These are phyloP conservation scores for barrel medic (Medicago truncatula) DNA, from an alignment of 306 rosid genomes.

Conservation along the genomic window DNA sequence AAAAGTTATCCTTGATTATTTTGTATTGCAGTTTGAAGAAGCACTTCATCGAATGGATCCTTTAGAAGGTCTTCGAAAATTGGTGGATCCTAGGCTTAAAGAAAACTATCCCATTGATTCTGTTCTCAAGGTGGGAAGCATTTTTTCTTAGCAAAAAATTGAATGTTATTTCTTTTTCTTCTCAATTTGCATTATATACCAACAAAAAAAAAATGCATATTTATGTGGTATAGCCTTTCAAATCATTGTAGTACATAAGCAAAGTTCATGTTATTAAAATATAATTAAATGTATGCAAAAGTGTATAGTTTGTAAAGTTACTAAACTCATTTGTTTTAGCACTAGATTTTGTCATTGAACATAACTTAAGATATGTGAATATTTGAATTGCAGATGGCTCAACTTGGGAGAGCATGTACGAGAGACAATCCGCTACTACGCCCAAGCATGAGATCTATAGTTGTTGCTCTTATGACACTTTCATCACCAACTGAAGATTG, in stretches of 20 bases:
- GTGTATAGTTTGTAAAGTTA: no score
- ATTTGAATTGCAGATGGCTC: slow-evolving; percentile 65
- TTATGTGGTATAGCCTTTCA: no score
- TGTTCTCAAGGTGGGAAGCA: slow-evolving; percentile 65
- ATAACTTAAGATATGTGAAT: background rate
- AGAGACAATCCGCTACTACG: slow-evolving; percentile 79
- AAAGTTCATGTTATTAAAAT: no score
- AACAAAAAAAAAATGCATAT: no score
- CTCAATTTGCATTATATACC: no score
- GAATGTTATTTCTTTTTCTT: no score
- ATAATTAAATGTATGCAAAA: no score
- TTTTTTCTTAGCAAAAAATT: background rate
- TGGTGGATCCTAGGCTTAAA: slow-evolving; percentile 67
- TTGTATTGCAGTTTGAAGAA: slow-evolving; percentile 72
- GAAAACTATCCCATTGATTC: slow-evolving; percentile 68
- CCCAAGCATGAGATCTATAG: slow-evolving; percentile 88
- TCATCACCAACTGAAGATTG: slow-evolving; percentile 69
- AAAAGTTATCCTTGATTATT: slow-evolving; percentile 11
- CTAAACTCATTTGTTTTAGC: background rate
- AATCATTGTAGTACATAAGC: no score
- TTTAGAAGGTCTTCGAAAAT: slow-evolving; percentile 57
- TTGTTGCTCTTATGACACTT: slow-evolving; percentile 90
- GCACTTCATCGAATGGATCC: slow-evolving; percentile 62
- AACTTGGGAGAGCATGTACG: slow-evolving; percentile 83
- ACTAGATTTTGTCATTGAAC: background rate